Evolutionary conservation across 805 yeast genomes (phyloP), one percentile per base, ranked within the genome.

Genomic region (Wickerhamiella dianesei): DNA sequence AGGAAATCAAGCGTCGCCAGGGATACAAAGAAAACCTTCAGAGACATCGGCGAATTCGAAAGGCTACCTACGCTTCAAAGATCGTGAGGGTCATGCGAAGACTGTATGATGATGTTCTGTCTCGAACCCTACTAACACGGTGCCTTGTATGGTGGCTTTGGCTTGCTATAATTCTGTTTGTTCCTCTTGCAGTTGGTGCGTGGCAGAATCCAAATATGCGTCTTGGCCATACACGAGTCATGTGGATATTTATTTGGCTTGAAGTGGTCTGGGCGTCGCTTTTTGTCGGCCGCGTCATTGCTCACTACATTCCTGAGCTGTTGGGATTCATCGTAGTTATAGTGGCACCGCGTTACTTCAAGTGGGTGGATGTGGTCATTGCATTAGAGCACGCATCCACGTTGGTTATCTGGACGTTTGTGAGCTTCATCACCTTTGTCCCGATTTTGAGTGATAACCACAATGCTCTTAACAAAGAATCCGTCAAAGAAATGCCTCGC

Each of bases 201-300:
- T 64, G 65, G 61, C 62, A 53, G 19, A 50, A 53, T 39, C 55
- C 49, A 9, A 19, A 44, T 20, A 59, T 66, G 37, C 5, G 40
- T 18, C 55, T 66, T 1, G 70, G 69, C 20, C 50, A 57, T 22
- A 58, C 62, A 8, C 55, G 63, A 2, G 55, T 66, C 19, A 53
- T 60, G 58, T 66, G 68, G 68, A 49, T 66, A 21, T 66, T 66
- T 49, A 62, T 66, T 39, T 66, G 70, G 70, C 55, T 63, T 5
- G 70, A 66, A 49, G 62, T 65, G 20, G 62, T 57, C 25, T 66
- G 69, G 70, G 67, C 60, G 6, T 49, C 67, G 12, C 53, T 63
- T 39, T 64, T 59, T 55, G 51, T 64, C n/a, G 49, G 61, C 16
- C 52, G 62, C 17, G 47, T 63, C 3, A 47, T 63, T 25, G 62